Base-by-base conservation (phyloP, 176 grass and related monocot species). In the Oryza punctata region DNA sequence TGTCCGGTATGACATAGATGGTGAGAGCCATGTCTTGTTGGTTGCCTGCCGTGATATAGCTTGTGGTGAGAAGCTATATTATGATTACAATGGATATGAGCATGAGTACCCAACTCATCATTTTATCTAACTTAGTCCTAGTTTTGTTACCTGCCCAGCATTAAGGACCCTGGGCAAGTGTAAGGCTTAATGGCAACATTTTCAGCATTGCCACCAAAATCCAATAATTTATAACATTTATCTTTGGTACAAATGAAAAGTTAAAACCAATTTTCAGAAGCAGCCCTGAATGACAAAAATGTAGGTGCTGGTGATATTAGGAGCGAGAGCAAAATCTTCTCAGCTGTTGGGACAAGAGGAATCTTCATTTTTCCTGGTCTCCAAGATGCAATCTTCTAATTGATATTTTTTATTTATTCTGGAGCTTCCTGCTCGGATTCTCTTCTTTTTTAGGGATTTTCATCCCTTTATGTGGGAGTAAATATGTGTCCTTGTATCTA, bases 81-180 rank as follows among this genome's bases (percentile, higher is more conserved):
- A 95, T 52, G 96, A 98, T 71, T 98, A 98, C 82, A 98, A 98
- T 35, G 96, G 91, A 72, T 91, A 93, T 26, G 93, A 98, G 66
- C 72, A 98, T 66, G 96, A 89, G 9, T 95, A 95, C 38, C 93
- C 96, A 37, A 98, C 93, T 64, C 91, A 95, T 52, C 89, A 95
- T 90, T 98, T 98, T 67, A 44, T 93, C 70, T 98, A 72, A 90
- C 79, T 12, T 69, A 80, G 45, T 60, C 24, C 3, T 46, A 60
- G 69, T 29, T 28, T 85, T 82, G 70, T 72, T 52, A 67, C 72
- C 59, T 75, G 32, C 73, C 85, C 78, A 63, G 12, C 74, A 83
- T 76, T 78, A 63, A 82, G 60, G 45, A 82, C 13, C 57, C 33
- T 87, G 50, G 40, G 78, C 44, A 19, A 59, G 32, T 63, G 78